These are phyloP conservation scores for Clarkia xantiana DNA, from an alignment of 345 rosid species.

Conservation along the genomic window DNA sequence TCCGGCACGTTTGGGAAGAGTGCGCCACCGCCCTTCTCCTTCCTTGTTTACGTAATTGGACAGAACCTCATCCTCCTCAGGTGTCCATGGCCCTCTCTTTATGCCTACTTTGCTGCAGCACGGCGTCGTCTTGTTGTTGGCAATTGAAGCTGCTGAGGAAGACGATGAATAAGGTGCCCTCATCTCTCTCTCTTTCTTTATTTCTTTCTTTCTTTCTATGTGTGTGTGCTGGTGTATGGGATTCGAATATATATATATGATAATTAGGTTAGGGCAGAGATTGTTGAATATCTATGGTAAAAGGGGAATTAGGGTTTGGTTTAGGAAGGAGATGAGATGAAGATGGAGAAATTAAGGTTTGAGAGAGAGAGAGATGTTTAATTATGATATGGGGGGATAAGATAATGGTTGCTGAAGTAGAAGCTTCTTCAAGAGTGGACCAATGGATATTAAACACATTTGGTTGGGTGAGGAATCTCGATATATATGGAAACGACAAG, in stretches of 20 bases:
- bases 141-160: not conserved
- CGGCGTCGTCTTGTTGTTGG: slow-evolving; percentile 18
- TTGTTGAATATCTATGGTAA: too few species aligned
- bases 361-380: not conserved
- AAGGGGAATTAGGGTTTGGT: slow-evolving; percentile 5
- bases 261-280: too few species aligned
- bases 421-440: too few species aligned
- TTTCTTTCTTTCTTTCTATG: not conserved
- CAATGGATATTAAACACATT: too few species aligned
- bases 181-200: slow-evolving; percentile 5
- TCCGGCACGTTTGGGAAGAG: slow-evolving; percentile 69
- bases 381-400: not conserved
- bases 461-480: too few species aligned
- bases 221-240: too few species aligned
- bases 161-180: slow-evolving; percentile 14
- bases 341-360: slow-evolving; percentile 1
- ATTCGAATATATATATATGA: too few species aligned
- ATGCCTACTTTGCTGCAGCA: slow-evolving; percentile 63
- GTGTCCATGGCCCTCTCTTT: slow-evolving; percentile 88
- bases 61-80: slow-evolving; percentile 64
- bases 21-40: slow-evolving; percentile 80
- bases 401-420: too few species aligned
- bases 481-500: too few species aligned
- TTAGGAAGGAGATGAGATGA: not conserved
- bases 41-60: slow-evolving; percentile 45